Evolutionary conservation across 2,329 filamentous ascomycete species (phyloP).

Genomic region (Byssochlamys sp.): DNA sequence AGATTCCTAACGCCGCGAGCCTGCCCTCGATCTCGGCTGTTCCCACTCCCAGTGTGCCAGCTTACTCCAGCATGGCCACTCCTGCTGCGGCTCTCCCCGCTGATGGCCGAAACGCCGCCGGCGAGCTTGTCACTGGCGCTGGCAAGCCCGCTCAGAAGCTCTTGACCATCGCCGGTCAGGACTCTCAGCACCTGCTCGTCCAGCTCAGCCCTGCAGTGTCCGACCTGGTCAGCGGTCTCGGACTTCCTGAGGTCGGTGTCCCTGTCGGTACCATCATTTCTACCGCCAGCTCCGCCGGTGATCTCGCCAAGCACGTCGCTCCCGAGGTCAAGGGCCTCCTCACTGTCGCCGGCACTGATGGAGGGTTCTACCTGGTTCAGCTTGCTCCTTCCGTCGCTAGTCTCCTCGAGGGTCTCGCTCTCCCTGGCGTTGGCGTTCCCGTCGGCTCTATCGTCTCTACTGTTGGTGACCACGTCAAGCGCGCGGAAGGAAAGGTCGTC

Average conservation of each 20-base stretch:
- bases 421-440: slow-evolving; percentile 18
- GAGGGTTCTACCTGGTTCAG: slow-evolving; percentile 12
- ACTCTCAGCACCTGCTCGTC: slow-evolving; percentile 21
- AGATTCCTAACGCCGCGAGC: neutral
- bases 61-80: neutral
- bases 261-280: slow-evolving; percentile 19
- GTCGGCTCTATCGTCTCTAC: slow-evolving; percentile 18
- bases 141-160: neutral
- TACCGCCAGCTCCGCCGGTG: slow-evolving; percentile 16
- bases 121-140: neutral
- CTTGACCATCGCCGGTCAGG: slow-evolving; percentile 19
- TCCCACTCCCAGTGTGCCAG: neutral
- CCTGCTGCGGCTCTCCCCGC: neutral
- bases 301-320: slow-evolving; percentile 17
- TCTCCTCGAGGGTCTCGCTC: slow-evolving; percentile 15
- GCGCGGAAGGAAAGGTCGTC: slow-evolving; percentile 1
- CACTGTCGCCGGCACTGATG: slow-evolving; percentile 13
- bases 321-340: slow-evolving; percentile 12
- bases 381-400: slow-evolving; percentile 13
- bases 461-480: slow-evolving; percentile 9
- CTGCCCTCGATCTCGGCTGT: neutral
- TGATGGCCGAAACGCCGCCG: neutral
- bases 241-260: slow-evolving; percentile 17
- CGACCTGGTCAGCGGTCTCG: slow-evolving; percentile 18
- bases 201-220: slow-evolving; percentile 22